Evolutionary conservation across 1,284 basidiomycete species (phyloP).

Genomic region (Austroboletus niveus): DNA sequence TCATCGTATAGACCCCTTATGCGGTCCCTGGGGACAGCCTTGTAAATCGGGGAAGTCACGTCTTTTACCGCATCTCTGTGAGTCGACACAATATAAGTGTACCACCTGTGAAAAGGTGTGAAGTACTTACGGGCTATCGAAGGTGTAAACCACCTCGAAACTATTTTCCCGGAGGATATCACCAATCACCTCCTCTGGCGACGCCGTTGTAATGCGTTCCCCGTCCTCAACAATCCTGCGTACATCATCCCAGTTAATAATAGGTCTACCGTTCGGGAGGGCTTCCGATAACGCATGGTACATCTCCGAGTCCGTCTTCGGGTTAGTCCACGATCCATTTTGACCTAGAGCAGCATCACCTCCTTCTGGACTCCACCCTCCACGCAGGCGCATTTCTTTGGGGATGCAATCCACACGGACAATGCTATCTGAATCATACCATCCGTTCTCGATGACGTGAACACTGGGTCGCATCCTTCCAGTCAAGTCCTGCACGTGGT

Average conservation of each 20-base stretch:
- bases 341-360: conserved; percentile 18
- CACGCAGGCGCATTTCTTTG: conserved; percentile 32
- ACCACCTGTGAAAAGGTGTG: not conserved
- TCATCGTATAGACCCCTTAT: conserved; percentile 42
- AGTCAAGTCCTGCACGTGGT: conserved; percentile 18
- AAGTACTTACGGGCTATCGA: conserved; percentile 34
- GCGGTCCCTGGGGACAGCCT: conserved; percentile 33
- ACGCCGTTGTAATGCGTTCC: conserved; percentile 16
- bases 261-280: conserved; percentile 7
- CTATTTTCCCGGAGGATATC: conserved; percentile 36
- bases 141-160: conserved; percentile 38
- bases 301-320: conserved; percentile 17
- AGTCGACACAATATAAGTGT: not conserved
- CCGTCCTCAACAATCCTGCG: conserved; percentile 21
- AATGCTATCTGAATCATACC: conserved; percentile 36
- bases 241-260: conserved; percentile 20
- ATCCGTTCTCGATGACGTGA: conserved; percentile 36
- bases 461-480: conserved; percentile 23
- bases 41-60: conserved; percentile 35
- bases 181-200: conserved; percentile 31
- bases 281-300: conserved; percentile 17
- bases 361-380: conserved; percentile 21
- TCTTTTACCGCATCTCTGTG: conserved; percentile 42
- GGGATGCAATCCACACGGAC: conserved; percentile 39
- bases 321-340: conserved; percentile 25